Evolutionary conservation across 225 moss, liverwort and hornwort genomes (phyloP), one percentile per base, ranked within the genome.

Genomic region (Pseudoscleropodium purum): DNA sequence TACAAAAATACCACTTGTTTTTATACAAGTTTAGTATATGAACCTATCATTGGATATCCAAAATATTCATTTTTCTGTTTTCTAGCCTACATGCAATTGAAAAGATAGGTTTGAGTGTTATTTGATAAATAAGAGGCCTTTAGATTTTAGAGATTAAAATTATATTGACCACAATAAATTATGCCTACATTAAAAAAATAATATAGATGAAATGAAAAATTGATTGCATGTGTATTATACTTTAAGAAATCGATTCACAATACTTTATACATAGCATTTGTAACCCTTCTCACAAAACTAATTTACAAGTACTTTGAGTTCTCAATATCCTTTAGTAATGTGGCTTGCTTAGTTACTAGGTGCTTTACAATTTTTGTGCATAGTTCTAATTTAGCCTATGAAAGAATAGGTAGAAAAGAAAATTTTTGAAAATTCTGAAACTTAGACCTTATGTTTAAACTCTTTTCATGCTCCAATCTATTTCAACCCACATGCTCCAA

Each of bases 1-100:
- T 27, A 30, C 1, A 30, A 45, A 27, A 43, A 29, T 0, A 18
- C 0, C 0, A 0, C 2, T 30, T 6, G 4, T 1, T 75, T 7
- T 7, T 2, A 30, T 18, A 18, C 2, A 47, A 30, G 1, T 75
- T 45, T 11, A 6, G 3, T 29, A 0, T 27, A 45, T 6, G 1
- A 30, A 26, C 2, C 0, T 45, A 12, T 9, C 0, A 19, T 33
- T 49, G 4, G 4, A 7, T 33, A 49, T 0, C 12, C 7, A 4
- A 31, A 75, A 33, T 11, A 49, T 30, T 31, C 7, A 19, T 7
- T 31, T 6, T 29, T 9, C 8, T 7, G 0, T 39, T 25, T 70
- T 41, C 8, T 41, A 72, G 15, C 26, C 9, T 72, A 8, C 15
- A 41, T 15, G 9, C 4, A 26, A 26, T 41, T 41, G 72, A 72